phyloP scores from a whole-genome alignment of 306 rosid species.

The Rubus idaeus region DNA sequence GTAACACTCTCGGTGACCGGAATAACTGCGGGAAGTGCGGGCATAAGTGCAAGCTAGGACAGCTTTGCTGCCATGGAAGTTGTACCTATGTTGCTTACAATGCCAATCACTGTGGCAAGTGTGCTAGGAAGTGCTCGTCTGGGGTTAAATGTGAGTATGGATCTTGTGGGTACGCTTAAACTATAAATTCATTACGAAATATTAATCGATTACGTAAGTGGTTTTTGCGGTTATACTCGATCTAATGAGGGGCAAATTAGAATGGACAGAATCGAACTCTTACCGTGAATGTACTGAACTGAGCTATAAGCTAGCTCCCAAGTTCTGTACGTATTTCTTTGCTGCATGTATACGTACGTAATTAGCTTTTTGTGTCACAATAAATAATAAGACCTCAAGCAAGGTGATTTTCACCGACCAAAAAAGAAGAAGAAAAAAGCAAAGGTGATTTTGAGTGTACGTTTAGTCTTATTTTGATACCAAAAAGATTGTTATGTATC shows the following conservation, averaged over 20 bases:
- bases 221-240: neutral
- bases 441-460: too few species aligned
- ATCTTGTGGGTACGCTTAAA: slow-evolving; percentile 54
- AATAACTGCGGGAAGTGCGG: slow-evolving; percentile 61
- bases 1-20: slow-evolving; percentile 55
- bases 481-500: too few species aligned
- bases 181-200: neutral
- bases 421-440: too few species aligned
- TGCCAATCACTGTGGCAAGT: slow-evolving; percentile 55
- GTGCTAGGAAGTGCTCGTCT: slow-evolving; percentile 43
- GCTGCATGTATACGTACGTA: neutral
- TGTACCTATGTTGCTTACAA: slow-evolving; percentile 40
- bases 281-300: neutral
- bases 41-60: slow-evolving; percentile 47
- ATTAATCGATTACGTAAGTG: neutral
- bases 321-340: neutral
- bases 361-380: neutral
- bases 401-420: too few species aligned
- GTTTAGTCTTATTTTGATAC: too few species aligned
- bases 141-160: slow-evolving; percentile 52
- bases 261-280: neutral
- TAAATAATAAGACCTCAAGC: neutral
- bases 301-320: neutral
- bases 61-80: slow-evolving; percentile 51
- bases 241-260: neutral